Evolutionary conservation across 495 filamentous ascomycete species (phyloP).

Genomic region (Penicillium antarcticum): DNA sequence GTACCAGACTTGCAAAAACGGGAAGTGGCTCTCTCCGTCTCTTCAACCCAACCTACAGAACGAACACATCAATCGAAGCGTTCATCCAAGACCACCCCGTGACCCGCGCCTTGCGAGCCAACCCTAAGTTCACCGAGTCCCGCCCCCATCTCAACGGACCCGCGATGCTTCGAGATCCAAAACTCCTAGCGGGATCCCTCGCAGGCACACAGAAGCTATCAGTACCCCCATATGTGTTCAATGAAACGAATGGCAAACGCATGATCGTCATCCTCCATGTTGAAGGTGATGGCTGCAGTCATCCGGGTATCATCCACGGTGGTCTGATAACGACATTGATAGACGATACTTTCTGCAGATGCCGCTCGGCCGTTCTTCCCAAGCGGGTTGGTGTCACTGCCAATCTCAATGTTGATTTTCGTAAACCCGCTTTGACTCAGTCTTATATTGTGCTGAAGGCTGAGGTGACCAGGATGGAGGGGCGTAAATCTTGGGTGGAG

Average conservation of each 20-base stretch:
- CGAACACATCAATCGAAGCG: constrained; percentile 48
- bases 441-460: constrained; percentile 73
- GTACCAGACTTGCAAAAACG: no score
- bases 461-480: constrained; percentile 79
- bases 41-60: neutral
- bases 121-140: constrained; percentile 64
- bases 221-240: constrained; percentile 74
- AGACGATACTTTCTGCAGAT: constrained; percentile 83
- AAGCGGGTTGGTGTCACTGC: constrained; percentile 86
- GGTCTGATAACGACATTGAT: constrained; percentile 83
- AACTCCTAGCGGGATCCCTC: constrained; percentile 75
- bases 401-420: constrained; percentile 83
- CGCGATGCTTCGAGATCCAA: constrained; percentile 55
- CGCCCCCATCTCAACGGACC: constrained; percentile 82
- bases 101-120: constrained; percentile 54
- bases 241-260: constrained; percentile 61
- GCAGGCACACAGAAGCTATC: constrained; percentile 67
- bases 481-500: constrained; percentile 90
- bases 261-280: constrained; percentile 72
- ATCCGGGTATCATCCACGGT: constrained; percentile 85
- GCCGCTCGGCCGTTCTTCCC: constrained; percentile 82
- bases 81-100: constrained; percentile 75
- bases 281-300: constrained; percentile 75
- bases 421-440: constrained; percentile 65
- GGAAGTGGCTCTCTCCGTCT: neutral